These are phyloP conservation scores for Diacronema lutheri DNA, from an alignment of 78 protist genomes.

Conservation along the genomic window DNA sequence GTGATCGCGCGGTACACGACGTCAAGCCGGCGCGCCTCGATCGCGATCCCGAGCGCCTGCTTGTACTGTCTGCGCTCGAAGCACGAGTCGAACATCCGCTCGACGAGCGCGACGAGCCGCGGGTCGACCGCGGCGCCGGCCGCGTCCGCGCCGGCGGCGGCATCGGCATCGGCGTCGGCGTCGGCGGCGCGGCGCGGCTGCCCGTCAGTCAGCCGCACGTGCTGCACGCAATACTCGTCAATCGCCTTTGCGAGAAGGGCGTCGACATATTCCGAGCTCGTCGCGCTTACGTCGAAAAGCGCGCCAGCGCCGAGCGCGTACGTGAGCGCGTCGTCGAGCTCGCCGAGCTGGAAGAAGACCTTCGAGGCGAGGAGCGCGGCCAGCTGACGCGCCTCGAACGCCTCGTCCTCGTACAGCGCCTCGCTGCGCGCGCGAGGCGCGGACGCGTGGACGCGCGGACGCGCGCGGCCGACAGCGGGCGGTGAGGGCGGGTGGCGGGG, in stretches of 20 bases:
- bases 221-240: constrained; percentile 69
- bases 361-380: constrained; percentile 79
- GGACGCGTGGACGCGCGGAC: constrained; percentile 5
- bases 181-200: not conserved
- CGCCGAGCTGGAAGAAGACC: constrained; percentile 91
- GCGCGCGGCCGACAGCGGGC: too few species aligned
- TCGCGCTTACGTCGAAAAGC: constrained; percentile 37
- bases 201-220: not conserved
- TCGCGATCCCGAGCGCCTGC: constrained; percentile 87
- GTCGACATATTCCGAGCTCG: not conserved
- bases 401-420: constrained; percentile 53
- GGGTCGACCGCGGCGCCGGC: constrained; percentile 36
- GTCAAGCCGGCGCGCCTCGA: constrained; percentile 91
- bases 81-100: constrained; percentile 65
- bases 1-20: constrained; percentile 68
- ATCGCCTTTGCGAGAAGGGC: constrained; percentile 50
- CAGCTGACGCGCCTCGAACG: constrained; percentile 53
- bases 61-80: constrained; percentile 58
- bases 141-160: not conserved
- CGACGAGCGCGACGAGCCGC: constrained; percentile 69
- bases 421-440: constrained; percentile 6
- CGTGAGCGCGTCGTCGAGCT: constrained; percentile 65
- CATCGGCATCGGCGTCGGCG: not conserved
- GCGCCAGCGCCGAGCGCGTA: constrained; percentile 87
- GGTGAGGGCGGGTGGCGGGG: too few species aligned